Conservation (phyloP, 345 rosid genomes). For the Combretum micranthum region DNA sequence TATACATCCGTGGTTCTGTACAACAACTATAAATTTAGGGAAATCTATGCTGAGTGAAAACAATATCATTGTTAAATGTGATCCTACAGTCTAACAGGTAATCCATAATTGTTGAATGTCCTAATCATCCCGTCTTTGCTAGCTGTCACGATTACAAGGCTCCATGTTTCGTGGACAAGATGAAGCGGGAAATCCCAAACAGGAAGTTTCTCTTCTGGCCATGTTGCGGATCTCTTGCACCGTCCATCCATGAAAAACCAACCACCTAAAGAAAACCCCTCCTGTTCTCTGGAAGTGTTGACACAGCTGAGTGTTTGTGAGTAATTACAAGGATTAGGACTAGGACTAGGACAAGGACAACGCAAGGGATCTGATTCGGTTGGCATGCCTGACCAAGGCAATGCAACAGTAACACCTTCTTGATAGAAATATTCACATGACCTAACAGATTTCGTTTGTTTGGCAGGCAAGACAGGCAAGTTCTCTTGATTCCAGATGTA, state of each 20-base stretch:
- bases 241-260: conserved; percentile 52
- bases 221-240: conserved; percentile 56
- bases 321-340: conserved; percentile 2
- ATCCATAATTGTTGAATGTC: conserved; percentile 72
- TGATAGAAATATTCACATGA: conserved; percentile 71
- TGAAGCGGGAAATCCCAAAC: conserved; percentile 20
- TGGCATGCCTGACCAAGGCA: conserved; percentile 43
- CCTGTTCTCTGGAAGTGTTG: conserved; percentile 23
- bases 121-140: conserved; percentile 64
- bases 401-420: conserved; percentile 52
- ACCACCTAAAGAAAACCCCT: conserved; percentile 38
- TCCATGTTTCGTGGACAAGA: conserved; percentile 41
- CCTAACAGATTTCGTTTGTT: conserved; percentile 25
- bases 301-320: conserved; percentile 6
- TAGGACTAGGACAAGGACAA: conserved; percentile 1
- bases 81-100: conserved; percentile 34
- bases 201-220: conserved; percentile 92
- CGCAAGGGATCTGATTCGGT: conserved; percentile 12
- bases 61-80: no score
- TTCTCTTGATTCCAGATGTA: conserved; percentile 63
- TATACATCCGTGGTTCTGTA: no score
- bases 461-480: conserved; percentile 22
- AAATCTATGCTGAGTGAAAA: no score
- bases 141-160: conserved; percentile 70
- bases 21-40: no score